phyloP scores from a whole-genome alignment of 805 yeast genomes.

The Helenozyma rhizophorensis region DNA sequence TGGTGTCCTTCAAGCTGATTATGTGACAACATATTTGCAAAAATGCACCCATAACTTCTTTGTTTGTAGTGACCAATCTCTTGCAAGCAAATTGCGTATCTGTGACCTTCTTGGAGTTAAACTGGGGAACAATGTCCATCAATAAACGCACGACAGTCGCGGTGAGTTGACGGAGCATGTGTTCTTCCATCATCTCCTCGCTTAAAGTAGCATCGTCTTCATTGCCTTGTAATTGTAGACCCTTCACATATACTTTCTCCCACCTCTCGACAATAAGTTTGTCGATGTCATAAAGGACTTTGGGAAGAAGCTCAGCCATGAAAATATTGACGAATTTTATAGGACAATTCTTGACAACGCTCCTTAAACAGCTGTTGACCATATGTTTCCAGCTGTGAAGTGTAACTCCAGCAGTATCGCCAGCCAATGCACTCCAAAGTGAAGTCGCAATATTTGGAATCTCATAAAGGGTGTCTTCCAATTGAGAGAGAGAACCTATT shows the following conservation, averaged over 20 bases:
- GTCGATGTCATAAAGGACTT: conserved; percentile 68
- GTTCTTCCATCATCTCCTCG: conserved; percentile 99
- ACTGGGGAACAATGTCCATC: conserved; percentile 84
- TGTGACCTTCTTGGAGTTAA: conserved; percentile 47
- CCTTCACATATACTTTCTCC: conserved; percentile 60
- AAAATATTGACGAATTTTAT: conserved; percentile 59
- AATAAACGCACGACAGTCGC: conserved; percentile 84
- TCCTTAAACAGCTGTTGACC: conserved; percentile 83
- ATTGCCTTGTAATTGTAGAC: conserved; percentile 52
- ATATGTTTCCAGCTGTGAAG: conserved; percentile 97
- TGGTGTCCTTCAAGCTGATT: conserved; percentile 79
- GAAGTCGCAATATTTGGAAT: conserved; percentile 74
- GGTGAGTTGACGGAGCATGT: conserved; percentile 85
- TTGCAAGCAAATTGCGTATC: conserved; percentile 65
- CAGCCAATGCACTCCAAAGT: conserved; percentile 85
- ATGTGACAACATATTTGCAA: conserved; percentile 70
- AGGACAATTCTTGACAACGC: conserved; percentile 87
- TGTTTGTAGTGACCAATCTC: conserved; percentile 58
- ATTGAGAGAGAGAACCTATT: conserved; percentile 80
- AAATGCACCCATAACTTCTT: conserved; percentile 71
- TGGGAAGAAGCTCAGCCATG: conserved; percentile 75
- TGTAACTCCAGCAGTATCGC: conserved; percentile 80
- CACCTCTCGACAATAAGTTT: conserved; percentile 70
- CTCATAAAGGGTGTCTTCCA: conserved; percentile 84
- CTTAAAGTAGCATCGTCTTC: conserved; percentile 78